Base-by-base conservation (phyloP, 805 yeast genomes). In the Grigorovia humatica region DNA sequence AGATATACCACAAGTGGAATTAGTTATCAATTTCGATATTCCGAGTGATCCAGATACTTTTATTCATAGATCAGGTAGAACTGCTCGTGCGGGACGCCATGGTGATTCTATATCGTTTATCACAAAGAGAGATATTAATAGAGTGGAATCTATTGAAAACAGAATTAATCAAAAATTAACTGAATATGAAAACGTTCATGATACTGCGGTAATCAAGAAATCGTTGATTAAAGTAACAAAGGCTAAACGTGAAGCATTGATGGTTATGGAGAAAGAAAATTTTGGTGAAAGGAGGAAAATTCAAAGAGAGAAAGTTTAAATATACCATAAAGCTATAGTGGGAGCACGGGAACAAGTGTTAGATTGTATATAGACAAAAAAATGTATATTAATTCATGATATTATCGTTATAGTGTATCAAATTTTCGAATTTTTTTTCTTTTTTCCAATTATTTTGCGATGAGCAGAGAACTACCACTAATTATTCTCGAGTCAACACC, bases 41-140 rank as follows among this genome's bases (percentile, higher is more conserved):
- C 99, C 99, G 5, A 89, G 93, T 0, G 97, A 93, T 63, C 87
- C 98, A 2, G 96, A 93, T 63, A 96, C 93, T 56, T 93, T 88
- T 61, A 89, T 93, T 50, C 99, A 93, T 70, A 76, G 99, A 68
- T 96, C 91, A 11, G 99, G 99, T 73, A 87, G 99, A 80, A 91
- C 99, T 12, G 99, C 98, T 9, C 85, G 99, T 78, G 98, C 98
- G 2, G 98, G 98, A 1, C 77, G 95, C 59, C 70, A 73, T 48
- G 99, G 99, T 70, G 88, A 81, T 56, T 78, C 95, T 7, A 73
- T 93, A 1, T 80, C 93, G 13, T 76, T 93, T 53, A 85, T 93
- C 4, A 80, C 95, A 1, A 96, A 90, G 60, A 80, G 84, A 53
- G 99, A 91, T 64, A 82, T 93, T 13, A 76, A 74, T 27, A 76